Base-by-base conservation (phyloP, 805 yeast genomes). In the Yarrowia yakushimensis region DNA sequence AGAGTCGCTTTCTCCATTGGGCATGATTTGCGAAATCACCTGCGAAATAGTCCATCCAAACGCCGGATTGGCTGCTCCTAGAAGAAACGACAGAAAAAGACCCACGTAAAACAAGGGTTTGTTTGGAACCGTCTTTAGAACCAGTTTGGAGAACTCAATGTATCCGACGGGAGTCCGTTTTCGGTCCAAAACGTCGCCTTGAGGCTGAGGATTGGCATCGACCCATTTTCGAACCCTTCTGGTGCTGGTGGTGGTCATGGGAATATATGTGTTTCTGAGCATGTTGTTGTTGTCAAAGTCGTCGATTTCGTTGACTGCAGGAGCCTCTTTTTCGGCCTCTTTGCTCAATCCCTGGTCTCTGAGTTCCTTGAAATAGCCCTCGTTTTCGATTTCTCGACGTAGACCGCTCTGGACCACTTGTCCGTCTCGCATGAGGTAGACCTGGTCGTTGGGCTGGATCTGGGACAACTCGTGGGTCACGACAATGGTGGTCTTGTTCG, bases 1-100 rank as follows among this genome's bases (percentile, higher is more conserved):
- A 80, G 68, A 34, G 45, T 78, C 46, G 11, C 59, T 18, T 4
- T 28, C 73, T 37, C 45, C 73, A 57, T 65, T 68, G 0, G 87
- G 84, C 10, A 88, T 78, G 68, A 90, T 82, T 13, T 86, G 87
- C 23, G 80, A 72, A 8, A 93, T 73, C 9, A 93, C 73, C 64
- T 84, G 84, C 1, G 97, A 83, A 65, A 92, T 84, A 27, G 87
- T 81, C 70, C 74, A 91, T 0, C 97, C 88, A 66, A 94, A 90
- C 0, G 88, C 74, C 0, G 98, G 97, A 64, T 84, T 85, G 0
- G 82, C 72, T 0, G 80, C 80, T 11, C 96, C 92, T 64, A 85
- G 83, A 0, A 81, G 50, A 0, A 85, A 65, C 0, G 91, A 77
- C 5, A 80, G 66, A 0, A 80, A 0, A 0, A 88, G 62, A 0